A percentile compares a stretch with the other conserved stretches of the same genome.
Evolutionary conservation across 2,329 filamentous ascomycete species (phyloP).

Genomic region (Alternaria solani): DNA sequence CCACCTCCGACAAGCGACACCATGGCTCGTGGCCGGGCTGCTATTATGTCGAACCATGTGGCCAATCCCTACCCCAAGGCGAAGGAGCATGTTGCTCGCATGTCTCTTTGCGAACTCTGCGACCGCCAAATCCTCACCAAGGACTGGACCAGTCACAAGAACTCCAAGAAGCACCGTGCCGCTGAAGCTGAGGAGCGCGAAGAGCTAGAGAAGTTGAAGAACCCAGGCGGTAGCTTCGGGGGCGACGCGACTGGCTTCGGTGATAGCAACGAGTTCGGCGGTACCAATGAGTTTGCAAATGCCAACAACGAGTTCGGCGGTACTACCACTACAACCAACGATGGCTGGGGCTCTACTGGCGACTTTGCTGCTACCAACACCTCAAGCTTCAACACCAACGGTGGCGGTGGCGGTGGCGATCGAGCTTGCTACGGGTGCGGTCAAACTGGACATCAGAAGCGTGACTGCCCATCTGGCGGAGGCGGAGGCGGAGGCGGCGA

Average conservation of each 20-base stretch:
- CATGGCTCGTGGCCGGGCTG: constrained; percentile 19
- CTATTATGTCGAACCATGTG: constrained; percentile 10
- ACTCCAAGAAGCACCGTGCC: constrained; percentile 44
- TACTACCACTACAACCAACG: constrained; percentile 56
- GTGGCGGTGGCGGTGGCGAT: constrained; percentile 25
- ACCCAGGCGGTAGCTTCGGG: constrained; percentile 9
- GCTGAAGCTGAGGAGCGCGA: constrained; percentile 31
- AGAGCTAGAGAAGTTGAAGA: constrained; percentile 14
- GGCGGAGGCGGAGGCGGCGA: constrained; percentile 25
- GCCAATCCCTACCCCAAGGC: constrained; percentile 37
- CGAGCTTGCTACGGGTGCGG: constrained; percentile 39
- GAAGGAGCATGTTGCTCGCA: constrained; percentile 27
- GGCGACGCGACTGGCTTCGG: constrained; percentile 17
- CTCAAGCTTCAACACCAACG: constrained; percentile 15
- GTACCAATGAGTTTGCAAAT: constrained; percentile 43
- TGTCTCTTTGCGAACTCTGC: constrained; percentile 44
- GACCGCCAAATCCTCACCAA: constrained; percentile 40
- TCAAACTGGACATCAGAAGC: constrained; percentile 32
- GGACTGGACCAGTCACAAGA: constrained; percentile 44
- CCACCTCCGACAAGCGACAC: not conserved
- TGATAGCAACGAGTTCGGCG: constrained; percentile 16
- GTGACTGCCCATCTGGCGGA: constrained; percentile 24
- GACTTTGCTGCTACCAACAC: constrained; percentile 10
- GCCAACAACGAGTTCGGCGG: constrained; percentile 46
- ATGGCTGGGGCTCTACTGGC: constrained; percentile 33